Conservation (phyloP, 2,329 filamentous ascomycete species). For the Fusarium nanum region DNA sequence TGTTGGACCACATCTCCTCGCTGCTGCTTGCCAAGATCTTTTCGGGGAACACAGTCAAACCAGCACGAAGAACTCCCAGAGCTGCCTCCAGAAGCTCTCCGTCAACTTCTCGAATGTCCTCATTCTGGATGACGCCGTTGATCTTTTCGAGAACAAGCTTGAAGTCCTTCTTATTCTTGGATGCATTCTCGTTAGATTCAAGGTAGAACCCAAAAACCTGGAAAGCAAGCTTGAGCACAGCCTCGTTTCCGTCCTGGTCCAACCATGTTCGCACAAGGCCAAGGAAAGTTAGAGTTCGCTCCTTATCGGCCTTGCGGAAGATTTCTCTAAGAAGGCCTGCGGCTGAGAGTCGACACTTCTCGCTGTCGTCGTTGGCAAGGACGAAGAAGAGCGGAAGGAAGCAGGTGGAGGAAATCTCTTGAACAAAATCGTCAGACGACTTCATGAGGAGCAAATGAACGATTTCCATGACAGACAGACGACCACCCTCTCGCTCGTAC, state of each 20-base stretch:
- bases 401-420: conserved; percentile 82
- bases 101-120: conserved; percentile 65
- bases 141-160: conserved; percentile 69
- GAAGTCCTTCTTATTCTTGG: conserved; percentile 75
- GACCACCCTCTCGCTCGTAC: conserved; percentile 88
- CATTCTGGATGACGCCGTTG: conserved; percentile 64
- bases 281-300: conserved; percentile 77
- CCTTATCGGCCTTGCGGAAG: conserved; percentile 81
- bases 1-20: conserved; percentile 75
- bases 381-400: conserved; percentile 90
- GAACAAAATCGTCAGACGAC: conserved; percentile 81
- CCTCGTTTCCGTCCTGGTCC: conserved; percentile 76
- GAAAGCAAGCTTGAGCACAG: conserved; percentile 78
- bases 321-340: conserved; percentile 82
- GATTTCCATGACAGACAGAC: conserved; percentile 93
- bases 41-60: conserved; percentile 74
- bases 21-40: conserved; percentile 70
- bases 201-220: conserved; percentile 88
- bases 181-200: conserved; percentile 69
- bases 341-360: conserved; percentile 85
- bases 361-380: conserved; percentile 87
- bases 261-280: conserved; percentile 80
- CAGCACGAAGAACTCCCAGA: conserved; percentile 74
- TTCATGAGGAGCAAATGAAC: conserved; percentile 88
- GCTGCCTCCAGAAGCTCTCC: conserved; percentile 81